phyloP scores from a whole-genome alignment of 345 rosid species.

The Lumnitzera racemosa region DNA sequence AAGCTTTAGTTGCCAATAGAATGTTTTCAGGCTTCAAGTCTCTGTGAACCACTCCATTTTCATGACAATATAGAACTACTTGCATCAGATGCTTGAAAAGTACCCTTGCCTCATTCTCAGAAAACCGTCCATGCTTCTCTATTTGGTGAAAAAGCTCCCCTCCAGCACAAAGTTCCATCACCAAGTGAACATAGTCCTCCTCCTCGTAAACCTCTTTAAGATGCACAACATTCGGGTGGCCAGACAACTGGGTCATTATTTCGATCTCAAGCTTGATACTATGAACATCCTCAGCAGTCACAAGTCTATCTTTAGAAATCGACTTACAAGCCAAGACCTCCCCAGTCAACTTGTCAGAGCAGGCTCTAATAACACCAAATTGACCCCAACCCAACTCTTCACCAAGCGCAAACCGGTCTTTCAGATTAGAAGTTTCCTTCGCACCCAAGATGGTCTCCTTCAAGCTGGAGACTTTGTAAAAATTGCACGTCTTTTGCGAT shows the following conservation, averaged over 20 bases:
- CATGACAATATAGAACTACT: conserved; percentile 56
- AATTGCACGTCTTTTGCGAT: conserved; percentile 28
- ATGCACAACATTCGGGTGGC: conserved; percentile 64
- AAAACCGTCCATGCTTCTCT: conserved; percentile 49
- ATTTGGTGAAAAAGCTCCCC: conserved; percentile 58
- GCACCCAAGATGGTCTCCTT: conserved; percentile 40
- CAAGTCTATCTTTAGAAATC: conserved; percentile 51
- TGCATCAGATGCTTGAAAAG: conserved; percentile 58
- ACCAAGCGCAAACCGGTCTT: conserved; percentile 40
- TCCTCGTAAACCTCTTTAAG: conserved; percentile 71
- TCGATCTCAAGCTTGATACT: conserved; percentile 67
- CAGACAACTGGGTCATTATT: conserved; percentile 61
- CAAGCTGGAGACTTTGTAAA: conserved; percentile 34
- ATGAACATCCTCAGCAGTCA: conserved; percentile 40
- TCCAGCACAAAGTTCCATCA: conserved; percentile 74
- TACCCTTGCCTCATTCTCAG: conserved; percentile 45
- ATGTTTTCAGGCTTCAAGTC: conserved; percentile 72
- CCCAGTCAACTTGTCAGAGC: conserved; percentile 52
- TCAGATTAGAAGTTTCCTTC: conserved; percentile 34
- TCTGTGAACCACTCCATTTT: conserved; percentile 56
- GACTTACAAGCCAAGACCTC: conserved; percentile 62
- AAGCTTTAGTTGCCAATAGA: conserved; percentile 45
- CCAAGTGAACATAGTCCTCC: conserved; percentile 48
- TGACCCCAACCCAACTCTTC: conserved; percentile 69
- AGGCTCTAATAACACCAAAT: conserved; percentile 56